A percentile compares a stretch with the other conserved stretches of the same genome.
phyloP scores from a whole-genome alignment of 768 basidiomycete genomes.

The Rhodotorula babjevae region DNA sequence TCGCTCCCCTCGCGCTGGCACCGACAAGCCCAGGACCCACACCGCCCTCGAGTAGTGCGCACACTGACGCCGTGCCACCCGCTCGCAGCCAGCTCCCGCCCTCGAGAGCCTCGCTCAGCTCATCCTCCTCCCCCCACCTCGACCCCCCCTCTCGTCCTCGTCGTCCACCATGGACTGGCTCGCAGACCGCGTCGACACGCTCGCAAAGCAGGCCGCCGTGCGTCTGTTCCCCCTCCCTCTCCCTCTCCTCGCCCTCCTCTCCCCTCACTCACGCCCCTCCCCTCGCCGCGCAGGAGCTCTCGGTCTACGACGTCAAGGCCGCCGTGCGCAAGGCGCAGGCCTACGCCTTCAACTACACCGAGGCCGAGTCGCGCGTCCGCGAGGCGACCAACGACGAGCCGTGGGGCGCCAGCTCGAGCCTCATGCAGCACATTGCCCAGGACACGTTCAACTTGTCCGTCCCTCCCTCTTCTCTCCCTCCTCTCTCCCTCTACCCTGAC shows the following conservation, averaged over 20 bases:
- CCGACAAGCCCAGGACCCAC: no score
- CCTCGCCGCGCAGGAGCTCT: conserved; percentile 32
- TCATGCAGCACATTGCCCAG: conserved; percentile 98
- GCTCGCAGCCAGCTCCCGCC: no score
- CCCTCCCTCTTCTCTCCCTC: background rate
- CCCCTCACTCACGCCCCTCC: background rate
- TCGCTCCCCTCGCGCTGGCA: no score
- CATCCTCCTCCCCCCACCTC: background rate
- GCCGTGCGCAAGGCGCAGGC: conserved; percentile 72
- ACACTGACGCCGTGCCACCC: no score
- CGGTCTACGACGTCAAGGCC: conserved; percentile 37
- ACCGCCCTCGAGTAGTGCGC: no score
- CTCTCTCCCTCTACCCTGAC: background rate
- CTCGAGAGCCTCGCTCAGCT: background rate
- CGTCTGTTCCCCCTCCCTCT: background rate
- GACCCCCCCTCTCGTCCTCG: background rate
- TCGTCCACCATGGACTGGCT: conserved; percentile 24
- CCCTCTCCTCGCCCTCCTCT: background rate
- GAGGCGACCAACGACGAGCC: conserved; percentile 98
- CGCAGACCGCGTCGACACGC: conserved; percentile 12
- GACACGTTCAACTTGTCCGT: conserved; percentile 96
- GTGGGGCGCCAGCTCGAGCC: conserved; percentile 64
- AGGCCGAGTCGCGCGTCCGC: conserved; percentile 88
- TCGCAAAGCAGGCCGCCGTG: conserved; percentile 26
- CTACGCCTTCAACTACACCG: conserved; percentile 81